Base-by-base conservation (phyloP, 352 stramenopile genomes). In the Pilasporangium apinafurcum region DNA sequence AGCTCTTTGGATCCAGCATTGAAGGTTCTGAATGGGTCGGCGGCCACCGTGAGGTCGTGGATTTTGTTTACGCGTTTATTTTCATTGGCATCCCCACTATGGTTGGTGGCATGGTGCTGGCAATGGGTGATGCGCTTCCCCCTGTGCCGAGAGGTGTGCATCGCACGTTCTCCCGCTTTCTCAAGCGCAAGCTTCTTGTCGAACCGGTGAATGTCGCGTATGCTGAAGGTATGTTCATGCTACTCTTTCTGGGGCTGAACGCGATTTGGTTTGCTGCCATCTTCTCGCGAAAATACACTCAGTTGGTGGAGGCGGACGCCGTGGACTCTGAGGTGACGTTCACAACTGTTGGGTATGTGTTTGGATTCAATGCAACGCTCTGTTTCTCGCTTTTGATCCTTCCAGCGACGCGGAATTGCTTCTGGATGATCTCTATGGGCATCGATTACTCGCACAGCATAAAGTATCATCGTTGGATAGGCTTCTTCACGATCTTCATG, bases 381-480 rank as follows among this genome's bases (percentile, higher is more conserved):
- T 77, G 72, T 44, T 85, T 85, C 47, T 74, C 72, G 41, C 44
- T 85, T 28, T 48, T 85, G 29, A 51, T 83, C 40, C 62, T 87
- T 17, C 75, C 75, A 2, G 75, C 73, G 5, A 83, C 75, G 20
- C 66, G 75, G 24, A 82, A 86, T 47, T 88, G 68, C 44, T 91
- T 90, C 51, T 93, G 81, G 81, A 86, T 93, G 70, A 52, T 91
- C 33, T 68, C 76, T 5, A 75, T 89, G 48, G 79, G 80, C 14
- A 80, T 94, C 36, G 77, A 91, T 62, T 95, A 92, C 70, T 86
- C 82, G 33, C 75, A 90, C 48, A 59, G 56, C 18, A 88, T 95
- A 61, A 91, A 90, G 65, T 92, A 92, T 59, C 83, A 95, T 59
- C 80, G 83, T 33, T 90, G 74, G 78, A 84, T 95, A 29, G 81